A percentile compares a stretch with the other conserved stretches of the same genome.
Evolutionary conservation across 208 protist genomes (phyloP).

Genomic region (Acanthamoeba royreba): DNA sequence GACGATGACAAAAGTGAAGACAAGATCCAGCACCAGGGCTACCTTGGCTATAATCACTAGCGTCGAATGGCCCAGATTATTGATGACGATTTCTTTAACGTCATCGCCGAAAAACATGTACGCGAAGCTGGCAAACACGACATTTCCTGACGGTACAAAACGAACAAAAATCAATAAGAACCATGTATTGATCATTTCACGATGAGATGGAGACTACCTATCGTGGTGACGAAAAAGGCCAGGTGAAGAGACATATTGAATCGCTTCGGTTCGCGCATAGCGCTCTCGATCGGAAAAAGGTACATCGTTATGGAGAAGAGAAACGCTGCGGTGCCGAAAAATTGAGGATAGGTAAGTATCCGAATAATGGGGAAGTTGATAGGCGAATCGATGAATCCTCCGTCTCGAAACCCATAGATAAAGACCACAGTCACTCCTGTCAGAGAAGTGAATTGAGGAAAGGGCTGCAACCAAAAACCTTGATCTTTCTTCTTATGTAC

Average conservation of each 20-base stretch:
- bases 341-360: conserved; percentile 36
- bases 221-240: conserved; percentile 6
- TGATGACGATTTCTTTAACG: not conserved
- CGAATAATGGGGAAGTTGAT: not conserved
- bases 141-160: not conserved
- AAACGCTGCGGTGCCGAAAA: conserved; percentile 50
- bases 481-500: too few species aligned
- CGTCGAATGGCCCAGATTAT: not conserved
- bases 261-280: not conserved
- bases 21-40: not conserved
- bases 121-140: conserved; percentile 5
- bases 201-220: not conserved
- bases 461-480: too few species aligned
- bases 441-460: not conserved
- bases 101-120: conserved; percentile 16
- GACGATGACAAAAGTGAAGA: conserved; percentile 27
- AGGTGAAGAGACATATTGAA: not conserved
- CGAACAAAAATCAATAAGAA: not conserved
- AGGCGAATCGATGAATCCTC: conserved; percentile 25
- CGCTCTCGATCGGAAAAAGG: conserved; percentile 52
- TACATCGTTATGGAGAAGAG: conserved; percentile 62
- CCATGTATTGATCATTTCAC: not conserved
- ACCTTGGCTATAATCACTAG: not conserved
- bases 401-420: conserved; percentile 7
- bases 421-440: not conserved